Evolutionary conservation across 768 basidiomycete genomes (phyloP), one percentile per base, ranked within the genome.

Genomic region (Naematelia encephala): DNA sequence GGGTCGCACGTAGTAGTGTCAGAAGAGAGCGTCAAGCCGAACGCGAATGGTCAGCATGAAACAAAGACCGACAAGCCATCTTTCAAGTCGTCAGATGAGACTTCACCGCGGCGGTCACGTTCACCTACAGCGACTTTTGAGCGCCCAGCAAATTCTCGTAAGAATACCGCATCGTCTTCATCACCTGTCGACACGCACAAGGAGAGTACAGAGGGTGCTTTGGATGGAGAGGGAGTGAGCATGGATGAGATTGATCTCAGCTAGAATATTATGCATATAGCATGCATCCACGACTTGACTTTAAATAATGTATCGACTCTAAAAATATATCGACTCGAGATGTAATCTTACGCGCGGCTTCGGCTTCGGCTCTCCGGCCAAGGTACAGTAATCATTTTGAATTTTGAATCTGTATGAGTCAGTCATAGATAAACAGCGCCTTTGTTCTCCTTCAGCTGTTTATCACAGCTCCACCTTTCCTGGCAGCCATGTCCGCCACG

Each of bases 181-280:
- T 25, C 46, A 42, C 25, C 51, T 22, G 51, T 51, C 12, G 51
- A 27, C 25, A 23, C 34, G 13, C 51, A 51, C 25, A 14, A 54
- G 53, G 25, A 30, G 23, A 34, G 56, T 23, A 58, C 57, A 26
- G 61, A 51, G 28, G 60, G 46, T 2, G 57, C 44, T 25, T 51
- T 14, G 43, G 45, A 52, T 5, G 60, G 51, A 19, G 56, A 56
- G 22, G 47, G 25, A 0, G 61, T 49, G 44, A 45, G 52, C 39
- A 65, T 66, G 64, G 68, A 66, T 50, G 66, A 69, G 28, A 69
- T 69, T 56, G 62, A 63, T 52, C 59, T 70, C 26, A 57, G 39
- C 56, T 62, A 59, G 48, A 19, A 23, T 22, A 19, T 14, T 5
- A 10, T 12, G 22, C 8, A 23, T 25, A 22, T 50, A 23, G 22